Evolutionary conservation across 768 basidiomycete species (phyloP).

Genomic region (Suillus tomentosus): DNA sequence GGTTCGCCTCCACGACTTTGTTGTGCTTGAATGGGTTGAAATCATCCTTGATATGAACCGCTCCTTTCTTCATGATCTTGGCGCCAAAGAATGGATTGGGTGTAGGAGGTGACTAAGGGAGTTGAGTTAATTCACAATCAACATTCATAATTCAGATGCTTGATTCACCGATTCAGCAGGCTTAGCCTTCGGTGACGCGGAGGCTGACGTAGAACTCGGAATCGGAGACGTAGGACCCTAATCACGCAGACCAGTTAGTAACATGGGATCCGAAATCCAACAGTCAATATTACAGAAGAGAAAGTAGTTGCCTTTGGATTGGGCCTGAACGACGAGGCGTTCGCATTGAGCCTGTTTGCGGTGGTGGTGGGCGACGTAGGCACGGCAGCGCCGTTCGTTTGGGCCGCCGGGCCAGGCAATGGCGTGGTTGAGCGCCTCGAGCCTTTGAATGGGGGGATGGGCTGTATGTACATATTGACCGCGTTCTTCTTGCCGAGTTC

Average conservation of each 20-base stretch:
- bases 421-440: constrained; percentile 41
- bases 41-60: constrained; percentile 90
- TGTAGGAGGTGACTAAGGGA: constrained; percentile 42
- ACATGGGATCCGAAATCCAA: constrained; percentile 12
- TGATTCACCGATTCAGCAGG: constrained; percentile 50
- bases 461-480: constrained; percentile 79
- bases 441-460: constrained; percentile 91
- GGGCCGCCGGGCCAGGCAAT: constrained; percentile 14
- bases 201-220: constrained; percentile 40
- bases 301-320: constrained; percentile 79
- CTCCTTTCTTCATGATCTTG: constrained; percentile 71
- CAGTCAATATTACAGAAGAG: constrained; percentile 54
- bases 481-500: constrained; percentile 42
- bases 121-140: constrained; percentile 17
- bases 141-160: constrained; percentile 13
- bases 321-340: constrained; percentile 90
- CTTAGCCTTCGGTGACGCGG: constrained; percentile 66
- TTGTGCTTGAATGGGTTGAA: constrained; percentile 95
- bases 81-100: constrained; percentile 92
- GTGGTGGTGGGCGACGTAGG: constrained; percentile 55
- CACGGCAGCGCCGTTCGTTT: constrained; percentile 34
- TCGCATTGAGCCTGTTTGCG: constrained; percentile 76
- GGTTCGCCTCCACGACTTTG: constrained; percentile 74
- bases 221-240: constrained; percentile 52
- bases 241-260: constrained; percentile 25